Percentiles rank a stretch among this genome's conserved stretches.
Evolutionary conservation across 352 stramenopile genomes (phyloP).

Genomic region (Phytophthora cactorum): DNA sequence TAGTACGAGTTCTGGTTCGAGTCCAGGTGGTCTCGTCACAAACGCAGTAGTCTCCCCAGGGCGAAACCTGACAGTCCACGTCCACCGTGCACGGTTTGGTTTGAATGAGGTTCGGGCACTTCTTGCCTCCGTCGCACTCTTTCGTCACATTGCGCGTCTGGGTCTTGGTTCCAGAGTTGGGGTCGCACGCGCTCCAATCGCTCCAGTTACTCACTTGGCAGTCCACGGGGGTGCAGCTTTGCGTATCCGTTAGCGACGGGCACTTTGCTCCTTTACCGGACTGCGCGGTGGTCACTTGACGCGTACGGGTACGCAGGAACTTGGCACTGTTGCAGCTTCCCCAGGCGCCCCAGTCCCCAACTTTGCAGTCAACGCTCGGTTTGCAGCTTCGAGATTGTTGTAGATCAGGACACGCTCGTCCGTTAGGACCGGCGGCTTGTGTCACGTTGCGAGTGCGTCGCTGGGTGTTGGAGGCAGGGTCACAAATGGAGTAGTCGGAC

Average conservation of each 20-base stretch:
- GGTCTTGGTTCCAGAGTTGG: constrained; percentile 37
- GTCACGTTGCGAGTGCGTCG: constrained; percentile 49
- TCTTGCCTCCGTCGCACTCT: constrained; percentile 43
- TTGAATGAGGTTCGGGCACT: constrained; percentile 45
- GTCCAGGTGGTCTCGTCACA: constrained; percentile 46
- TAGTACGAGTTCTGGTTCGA: constrained; percentile 38
- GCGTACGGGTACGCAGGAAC: constrained; percentile 45
- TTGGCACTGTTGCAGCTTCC: constrained; percentile 40
- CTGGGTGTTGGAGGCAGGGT: constrained; percentile 55
- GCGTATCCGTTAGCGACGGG: constrained; percentile 39
- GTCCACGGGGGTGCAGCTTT: constrained; percentile 50
- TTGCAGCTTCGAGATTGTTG: constrained; percentile 45
- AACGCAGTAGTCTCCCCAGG: constrained; percentile 43
- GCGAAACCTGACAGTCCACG: constrained; percentile 61
- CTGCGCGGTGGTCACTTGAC: constrained; percentile 40
- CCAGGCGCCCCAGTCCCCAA: constrained; percentile 59
- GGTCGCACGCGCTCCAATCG: constrained; percentile 48
- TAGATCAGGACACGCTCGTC: constrained; percentile 44
- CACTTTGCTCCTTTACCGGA: constrained; percentile 45
- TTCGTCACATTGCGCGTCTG: constrained; percentile 40
- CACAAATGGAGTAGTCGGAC: constrained; percentile 51
- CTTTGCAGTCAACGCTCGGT: constrained; percentile 58
- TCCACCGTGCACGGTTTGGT: constrained; percentile 34
- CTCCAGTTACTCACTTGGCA: constrained; percentile 57
- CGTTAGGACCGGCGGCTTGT: constrained; percentile 39